Evolutionary conservation across 176 grass and related monocot species (phyloP).

Genomic region (Rhynchospora pubera): DNA sequence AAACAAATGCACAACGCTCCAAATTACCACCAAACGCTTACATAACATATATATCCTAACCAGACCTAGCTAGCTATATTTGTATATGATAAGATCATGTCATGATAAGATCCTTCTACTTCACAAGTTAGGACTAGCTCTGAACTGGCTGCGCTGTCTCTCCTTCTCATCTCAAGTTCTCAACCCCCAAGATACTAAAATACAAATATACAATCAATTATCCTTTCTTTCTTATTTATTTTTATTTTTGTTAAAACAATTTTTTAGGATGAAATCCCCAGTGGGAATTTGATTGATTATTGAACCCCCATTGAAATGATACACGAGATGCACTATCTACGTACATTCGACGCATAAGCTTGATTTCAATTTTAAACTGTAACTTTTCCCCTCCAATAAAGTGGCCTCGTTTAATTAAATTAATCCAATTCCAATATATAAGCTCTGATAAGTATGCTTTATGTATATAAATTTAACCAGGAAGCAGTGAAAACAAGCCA

Average conservation of each 20-base stretch:
- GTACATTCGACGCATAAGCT: not conserved
- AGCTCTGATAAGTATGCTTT: not conserved
- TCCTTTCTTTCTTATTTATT: no score
- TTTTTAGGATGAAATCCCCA: no score
- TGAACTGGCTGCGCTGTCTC: constrained; percentile 9
- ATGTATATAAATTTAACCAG: no score
- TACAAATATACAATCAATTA: not conserved
- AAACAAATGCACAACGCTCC: constrained; percentile 15
- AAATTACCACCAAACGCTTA: not conserved
- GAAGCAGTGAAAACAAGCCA: no score
- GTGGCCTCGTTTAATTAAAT: not conserved
- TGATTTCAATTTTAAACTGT: not conserved
- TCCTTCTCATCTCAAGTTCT: not conserved
- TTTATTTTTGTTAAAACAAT: no score
- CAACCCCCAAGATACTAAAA: not conserved
- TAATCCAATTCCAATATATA: not conserved
- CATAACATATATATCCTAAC: not conserved
- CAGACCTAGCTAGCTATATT: constrained; percentile 2
- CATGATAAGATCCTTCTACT: not conserved
- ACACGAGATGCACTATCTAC: not conserved
- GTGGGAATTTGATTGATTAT: no score
- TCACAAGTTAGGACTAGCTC: not conserved
- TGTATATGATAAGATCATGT: constrained; percentile 22
- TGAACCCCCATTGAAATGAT: not conserved
- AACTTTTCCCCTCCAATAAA: not conserved